Base-by-base conservation (phyloP, 345 rosid species). In the Acer saccharum region DNA sequence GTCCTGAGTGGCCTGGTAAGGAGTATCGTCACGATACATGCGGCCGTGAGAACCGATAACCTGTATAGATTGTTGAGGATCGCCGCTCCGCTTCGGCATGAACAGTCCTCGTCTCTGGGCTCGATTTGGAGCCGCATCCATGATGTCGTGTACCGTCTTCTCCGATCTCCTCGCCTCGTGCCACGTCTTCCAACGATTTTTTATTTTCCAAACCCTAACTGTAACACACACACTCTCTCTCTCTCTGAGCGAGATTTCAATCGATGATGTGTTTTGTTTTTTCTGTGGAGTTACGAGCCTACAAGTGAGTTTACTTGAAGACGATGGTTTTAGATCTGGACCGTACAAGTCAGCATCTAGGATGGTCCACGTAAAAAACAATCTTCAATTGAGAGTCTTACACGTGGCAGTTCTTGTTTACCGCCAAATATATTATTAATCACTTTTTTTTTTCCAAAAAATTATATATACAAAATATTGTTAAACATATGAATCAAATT, bases 111-210 rank as follows among this genome's bases (percentile, higher is more conserved):
- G 86, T 27, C 99, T 75, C 80, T 94, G 98, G 4, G 98, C 99
- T 80, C 99, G 80, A 86, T 94, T 97, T 67, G 98, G 94, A 82
- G 98, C 98, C 0, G 97, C 98, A 88, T 94, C 98, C 99, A 96
- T 96, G 92, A 94, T 84, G 86, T 94, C 98, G 84, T 96, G 99
- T 10, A 96, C 99, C 68, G 92, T 94, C 91, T 81, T 88, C 91
- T 96, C 99, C 86, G 99, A 94, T 85, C 97, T 87, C 81, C 99
- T 88, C 77, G 98, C 98, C 82, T 94, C 99, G 85, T 96, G 98
- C 99, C 99, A 96, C 98, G 94, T 94, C 91, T 79, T 84, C 21
- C 18, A 21, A 20, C 29, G 55, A 29, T 61, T 14, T 71, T 52
- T 48, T 39, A 12, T 39, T 60, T 21, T 39, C 60, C 23, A 35